phyloP scores from a whole-genome alignment of 495 filamentous ascomycete genomes.

The Elasticomyces elasticus region DNA sequence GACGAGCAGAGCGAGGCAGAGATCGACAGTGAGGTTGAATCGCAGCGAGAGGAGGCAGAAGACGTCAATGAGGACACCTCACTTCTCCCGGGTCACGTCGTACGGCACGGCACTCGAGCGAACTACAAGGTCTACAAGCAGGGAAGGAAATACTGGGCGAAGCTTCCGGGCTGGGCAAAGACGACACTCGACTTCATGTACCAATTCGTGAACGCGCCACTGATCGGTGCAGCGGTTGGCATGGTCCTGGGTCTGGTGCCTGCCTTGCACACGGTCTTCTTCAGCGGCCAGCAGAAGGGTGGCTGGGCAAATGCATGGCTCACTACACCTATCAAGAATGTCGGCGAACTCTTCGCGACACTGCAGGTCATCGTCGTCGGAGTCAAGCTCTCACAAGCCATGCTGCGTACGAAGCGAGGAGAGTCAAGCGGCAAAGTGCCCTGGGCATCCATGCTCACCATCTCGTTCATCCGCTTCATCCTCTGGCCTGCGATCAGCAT shows the following conservation, averaged over 20 bases:
- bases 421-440: constrained; percentile 41
- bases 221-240: constrained; percentile 56
- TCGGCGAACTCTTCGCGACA: constrained; percentile 60
- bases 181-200: constrained; percentile 38
- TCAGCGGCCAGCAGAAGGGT: constrained; percentile 51
- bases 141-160: constrained; percentile 27
- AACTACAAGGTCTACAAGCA: constrained; percentile 20
- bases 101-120: constrained; percentile 21
- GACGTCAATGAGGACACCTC: constrained; percentile 42
- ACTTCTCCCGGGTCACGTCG: constrained; percentile 36
- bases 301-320: constrained; percentile 65
- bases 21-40: constrained; percentile 10
- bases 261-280: constrained; percentile 55
- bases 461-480: constrained; percentile 54
- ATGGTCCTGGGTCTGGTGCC: constrained; percentile 51
- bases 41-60: constrained; percentile 24
- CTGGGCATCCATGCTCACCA: constrained; percentile 40
- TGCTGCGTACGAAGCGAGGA: constrained; percentile 44
- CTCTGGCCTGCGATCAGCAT: constrained; percentile 52
- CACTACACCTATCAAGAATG: constrained; percentile 53
- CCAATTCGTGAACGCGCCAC: constrained; percentile 52
- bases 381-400: constrained; percentile 48
- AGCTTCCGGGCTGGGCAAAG: constrained; percentile 32
- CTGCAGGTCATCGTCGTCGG: constrained; percentile 67
- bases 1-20: constrained; percentile 24